Conservation (phyloP, 2,329 filamentous ascomycete species). For the Fusarium sp. region DNA sequence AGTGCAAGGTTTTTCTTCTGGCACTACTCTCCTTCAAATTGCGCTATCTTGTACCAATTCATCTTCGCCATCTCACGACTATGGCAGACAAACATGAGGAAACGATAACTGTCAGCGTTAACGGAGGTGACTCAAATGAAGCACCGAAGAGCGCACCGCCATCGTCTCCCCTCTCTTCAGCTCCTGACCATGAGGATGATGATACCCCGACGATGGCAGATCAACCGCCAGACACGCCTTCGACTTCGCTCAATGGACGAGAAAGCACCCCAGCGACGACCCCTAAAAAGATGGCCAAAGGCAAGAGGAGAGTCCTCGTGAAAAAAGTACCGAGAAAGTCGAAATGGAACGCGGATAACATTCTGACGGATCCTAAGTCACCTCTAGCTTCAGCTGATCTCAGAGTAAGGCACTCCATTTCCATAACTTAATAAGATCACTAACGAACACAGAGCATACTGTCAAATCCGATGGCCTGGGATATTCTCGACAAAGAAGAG, state of each 20-base stretch:
- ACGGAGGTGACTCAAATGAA: not conserved
- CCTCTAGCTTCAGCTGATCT: constrained; percentile 55
- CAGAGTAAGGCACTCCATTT: constrained; percentile 42
- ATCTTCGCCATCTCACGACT: not conserved
- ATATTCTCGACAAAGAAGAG: constrained; percentile 50
- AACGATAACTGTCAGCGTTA: not conserved
- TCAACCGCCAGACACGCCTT: constrained; percentile 18
- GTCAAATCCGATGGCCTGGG: constrained; percentile 55
- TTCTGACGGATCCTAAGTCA: constrained; percentile 53
- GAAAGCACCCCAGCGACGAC: constrained; percentile 5
- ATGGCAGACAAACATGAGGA: constrained; percentile 11
- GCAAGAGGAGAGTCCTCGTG: constrained; percentile 37
- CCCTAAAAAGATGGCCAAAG: constrained; percentile 35
- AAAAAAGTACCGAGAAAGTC: constrained; percentile 46
- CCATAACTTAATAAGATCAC: not conserved
- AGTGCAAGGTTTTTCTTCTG: not conserved
- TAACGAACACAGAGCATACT: constrained; percentile 50
- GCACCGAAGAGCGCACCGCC: not conserved
- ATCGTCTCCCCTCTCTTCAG: constrained; percentile 35
- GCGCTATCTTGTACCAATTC: too few relatives aligned
- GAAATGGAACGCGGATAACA: constrained; percentile 52
- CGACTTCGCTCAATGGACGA: constrained; percentile 15
- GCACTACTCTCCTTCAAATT: too few relatives aligned
- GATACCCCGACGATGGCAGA: constrained; percentile 3
- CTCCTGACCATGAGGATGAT: constrained; percentile 1